Conservation (phyloP, 495 filamentous ascomycete species). For the Cercophora scortea region DNA sequence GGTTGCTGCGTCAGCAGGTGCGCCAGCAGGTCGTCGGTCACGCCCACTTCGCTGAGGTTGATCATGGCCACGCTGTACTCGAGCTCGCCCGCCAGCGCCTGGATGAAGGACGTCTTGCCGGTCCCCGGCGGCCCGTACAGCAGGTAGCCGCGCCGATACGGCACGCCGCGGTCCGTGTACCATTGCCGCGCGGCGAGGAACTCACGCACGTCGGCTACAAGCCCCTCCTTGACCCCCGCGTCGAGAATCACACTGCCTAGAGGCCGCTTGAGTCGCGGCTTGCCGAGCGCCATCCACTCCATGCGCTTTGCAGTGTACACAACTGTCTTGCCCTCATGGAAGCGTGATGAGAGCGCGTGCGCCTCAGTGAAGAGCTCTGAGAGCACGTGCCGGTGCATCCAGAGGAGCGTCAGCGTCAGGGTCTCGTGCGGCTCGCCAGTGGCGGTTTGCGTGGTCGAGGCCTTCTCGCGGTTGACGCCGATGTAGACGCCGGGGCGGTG, state of each 20-base stretch:
- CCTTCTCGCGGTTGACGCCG: slow-evolving; percentile 75
- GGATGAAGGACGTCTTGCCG: slow-evolving; percentile 94
- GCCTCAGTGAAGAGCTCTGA: slow-evolving; percentile 80
- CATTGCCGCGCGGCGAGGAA: slow-evolving; percentile 73
- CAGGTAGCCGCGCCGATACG: slow-evolving; percentile 88
- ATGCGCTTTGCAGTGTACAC: slow-evolving; percentile 81
- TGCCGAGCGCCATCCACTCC: slow-evolving; percentile 76
- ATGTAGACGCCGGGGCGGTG: slow-evolving; percentile 76
- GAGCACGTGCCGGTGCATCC: slow-evolving; percentile 77
- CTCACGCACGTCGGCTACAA: slow-evolving; percentile 78
- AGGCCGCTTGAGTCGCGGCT: slow-evolving; percentile 79
- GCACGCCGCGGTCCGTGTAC: slow-evolving; percentile 93
- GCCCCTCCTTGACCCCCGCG: slow-evolving; percentile 71
- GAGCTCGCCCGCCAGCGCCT: slow-evolving; percentile 83
- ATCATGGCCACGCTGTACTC: slow-evolving; percentile 93
- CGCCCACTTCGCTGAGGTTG: slow-evolving; percentile 84
- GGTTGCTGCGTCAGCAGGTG: slow-evolving; percentile 84
- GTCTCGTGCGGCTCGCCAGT: slow-evolving; percentile 91
- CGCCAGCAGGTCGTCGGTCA: slow-evolving; percentile 89
- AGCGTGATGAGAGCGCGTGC: slow-evolving; percentile 62
- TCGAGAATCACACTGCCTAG: slow-evolving; percentile 84
- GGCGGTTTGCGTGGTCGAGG: slow-evolving; percentile 58
- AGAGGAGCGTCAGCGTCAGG: slow-evolving; percentile 84
- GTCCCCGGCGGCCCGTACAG: slow-evolving; percentile 91
- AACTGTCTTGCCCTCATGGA: slow-evolving; percentile 87